Evolutionary conservation across 2,329 filamentous ascomycete genomes (phyloP), one percentile per base, ranked within the genome.

Genomic region (Epichloe gansuensis): DNA sequence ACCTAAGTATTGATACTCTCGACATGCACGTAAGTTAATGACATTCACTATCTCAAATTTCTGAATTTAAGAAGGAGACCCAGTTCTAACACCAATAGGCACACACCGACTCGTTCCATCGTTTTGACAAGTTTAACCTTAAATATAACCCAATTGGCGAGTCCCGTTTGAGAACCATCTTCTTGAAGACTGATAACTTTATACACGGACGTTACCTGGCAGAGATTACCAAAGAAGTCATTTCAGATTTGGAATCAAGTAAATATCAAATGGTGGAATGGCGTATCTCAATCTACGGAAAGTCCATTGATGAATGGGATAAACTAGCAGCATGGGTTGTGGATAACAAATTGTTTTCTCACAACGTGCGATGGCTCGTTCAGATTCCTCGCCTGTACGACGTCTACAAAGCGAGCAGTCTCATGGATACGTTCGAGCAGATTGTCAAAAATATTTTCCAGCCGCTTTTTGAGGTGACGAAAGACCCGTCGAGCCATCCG

Each of bases 251-350:
- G 35, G 93, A 98, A 68, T 95, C 91, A 47, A 96, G 90, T 78
- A 98, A 98, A 67, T 98, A 98, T 64, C 93, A 98, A 66, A 96
- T 98, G 87, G 93, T 93, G 1, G 93, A 98, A 71, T 98, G 94
- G 90, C 89, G 93, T 43, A 95, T 98, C 59, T 96, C 90, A 25
- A 89, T 98, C 57, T 98, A 98, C 62, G 93, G 93, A 56, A 87
- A 89, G 64, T 86, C 85, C 3, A 77, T 95, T 41, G 84, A 95
- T 56, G 93, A 98, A 67, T 98, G 93, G 93, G 91, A 97, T 64
- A 98, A 95, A 64, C 80, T 98, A 49, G 93, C 93, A 3, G 88
- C 87, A 3, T 98, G 93, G 93, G 89, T 98, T 7, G 82, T 97
- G 15, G 91, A 97, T 71, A 95, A 97, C 74, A 97, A 96, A 71